Conservation (phyloP, 1,284 basidiomycete genomes). For the Tilletiopsis washingtonensis region DNA sequence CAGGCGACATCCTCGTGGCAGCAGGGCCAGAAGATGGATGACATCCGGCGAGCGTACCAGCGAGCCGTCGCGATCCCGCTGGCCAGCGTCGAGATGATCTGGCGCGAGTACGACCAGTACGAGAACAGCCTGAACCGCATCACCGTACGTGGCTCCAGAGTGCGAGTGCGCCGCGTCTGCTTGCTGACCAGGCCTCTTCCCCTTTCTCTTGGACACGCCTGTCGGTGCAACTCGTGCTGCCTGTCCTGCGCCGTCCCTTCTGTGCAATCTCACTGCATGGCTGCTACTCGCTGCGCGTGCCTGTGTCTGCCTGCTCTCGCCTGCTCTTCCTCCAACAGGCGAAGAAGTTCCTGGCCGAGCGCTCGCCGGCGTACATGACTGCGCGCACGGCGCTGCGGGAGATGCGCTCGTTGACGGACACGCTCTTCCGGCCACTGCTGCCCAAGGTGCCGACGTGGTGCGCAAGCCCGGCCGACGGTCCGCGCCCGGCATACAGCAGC, state of each 20-base stretch:
- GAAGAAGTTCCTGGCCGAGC: conserved; percentile 84
- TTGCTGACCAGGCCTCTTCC: too few relatives aligned
- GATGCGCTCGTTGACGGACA: conserved; percentile 59
- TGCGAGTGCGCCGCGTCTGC: too few relatives aligned
- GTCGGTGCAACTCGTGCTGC: too few relatives aligned
- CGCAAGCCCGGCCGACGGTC: background rate
- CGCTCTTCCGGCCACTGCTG: conserved; percentile 29
- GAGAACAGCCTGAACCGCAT: conserved; percentile 84
- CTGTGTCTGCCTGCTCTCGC: too few relatives aligned
- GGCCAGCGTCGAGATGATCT: conserved; percentile 83
- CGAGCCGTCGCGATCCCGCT: conserved; percentile 87
- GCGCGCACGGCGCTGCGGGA: conserved; percentile 81
- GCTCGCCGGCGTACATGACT: conserved; percentile 82
- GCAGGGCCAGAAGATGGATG: conserved; percentile 89
- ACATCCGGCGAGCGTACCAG: conserved; percentile 82
- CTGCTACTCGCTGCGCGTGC: too few relatives aligned
- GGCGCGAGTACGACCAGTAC: conserved; percentile 90
- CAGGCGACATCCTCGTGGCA: conserved; percentile 63
- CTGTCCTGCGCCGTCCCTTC: too few relatives aligned
- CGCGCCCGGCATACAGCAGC: conserved; percentile 5
- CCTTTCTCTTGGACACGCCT: too few relatives aligned
- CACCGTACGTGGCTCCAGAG: conserved; percentile 62
- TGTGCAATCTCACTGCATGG: too few relatives aligned
- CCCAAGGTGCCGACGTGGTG: conserved; percentile 35
- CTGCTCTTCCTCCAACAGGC: conserved; percentile 53